Conservation (phyloP, 2,329 filamentous ascomycete genomes). For the Leptosphaerulina australis region DNA sequence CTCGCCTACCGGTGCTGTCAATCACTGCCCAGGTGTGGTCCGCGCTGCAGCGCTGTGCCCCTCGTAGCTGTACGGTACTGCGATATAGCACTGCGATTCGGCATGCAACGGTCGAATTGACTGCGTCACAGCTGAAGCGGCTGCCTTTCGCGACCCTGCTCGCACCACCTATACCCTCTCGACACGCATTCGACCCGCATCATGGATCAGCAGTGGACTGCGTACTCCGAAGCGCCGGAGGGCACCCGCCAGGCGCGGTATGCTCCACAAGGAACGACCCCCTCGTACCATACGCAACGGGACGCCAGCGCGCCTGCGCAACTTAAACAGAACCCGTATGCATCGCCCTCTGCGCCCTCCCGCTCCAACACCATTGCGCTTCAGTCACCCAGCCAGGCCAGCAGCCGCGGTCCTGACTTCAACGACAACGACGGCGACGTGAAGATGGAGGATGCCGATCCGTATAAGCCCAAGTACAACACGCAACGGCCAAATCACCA, state of each 20-base stretch:
- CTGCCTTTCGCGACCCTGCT: constrained; percentile 33
- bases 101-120: constrained; percentile 44
- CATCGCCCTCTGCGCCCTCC: constrained; percentile 23
- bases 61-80: constrained; percentile 13
- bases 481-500: constrained; percentile 78
- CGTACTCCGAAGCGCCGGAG: constrained; percentile 44
- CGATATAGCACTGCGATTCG: constrained; percentile 24
- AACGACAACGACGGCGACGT: constrained; percentile 55
- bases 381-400: constrained; percentile 30
- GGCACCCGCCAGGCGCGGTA: constrained; percentile 47
- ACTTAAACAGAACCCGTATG: constrained; percentile 45
- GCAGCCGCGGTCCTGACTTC: constrained; percentile 44
- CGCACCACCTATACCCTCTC: constrained; percentile 16
- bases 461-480: constrained; percentile 82
- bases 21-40: constrained; percentile 11
- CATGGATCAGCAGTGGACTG: constrained; percentile 50
- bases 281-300: constrained; percentile 42
- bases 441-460: constrained; percentile 85
- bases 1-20: constrained; percentile 10
- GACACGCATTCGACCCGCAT: constrained; percentile 14
- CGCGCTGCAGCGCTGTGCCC: constrained; percentile 21
- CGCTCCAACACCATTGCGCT: constrained; percentile 16
- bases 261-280: constrained; percentile 44
- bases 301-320: constrained; percentile 41
- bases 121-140: constrained; percentile 46